phyloP scores from a whole-genome alignment of 2,329 filamentous ascomycete species.

The Talaromyces amestolkiae region DNA sequence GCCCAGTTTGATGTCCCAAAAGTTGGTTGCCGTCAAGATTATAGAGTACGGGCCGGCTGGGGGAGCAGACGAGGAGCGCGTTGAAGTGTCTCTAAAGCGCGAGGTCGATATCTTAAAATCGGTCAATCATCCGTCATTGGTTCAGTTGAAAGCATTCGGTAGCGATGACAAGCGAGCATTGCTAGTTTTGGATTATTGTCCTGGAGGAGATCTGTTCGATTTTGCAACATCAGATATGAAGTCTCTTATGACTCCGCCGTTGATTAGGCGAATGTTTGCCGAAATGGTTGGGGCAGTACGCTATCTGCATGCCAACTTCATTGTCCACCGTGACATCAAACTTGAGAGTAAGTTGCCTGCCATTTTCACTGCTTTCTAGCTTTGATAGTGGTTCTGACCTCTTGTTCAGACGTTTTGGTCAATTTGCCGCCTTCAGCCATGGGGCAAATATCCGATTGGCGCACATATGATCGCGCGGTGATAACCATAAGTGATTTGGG shows the following conservation, averaged over 20 bases:
- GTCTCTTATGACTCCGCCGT: constrained; percentile 59
- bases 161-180: constrained; percentile 79
- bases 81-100: constrained; percentile 89
- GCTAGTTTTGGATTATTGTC: constrained; percentile 84
- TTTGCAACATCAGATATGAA: constrained; percentile 72
- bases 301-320: constrained; percentile 79
- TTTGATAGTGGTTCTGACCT: constrained; percentile 22
- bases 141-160: constrained; percentile 88
- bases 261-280: constrained; percentile 83
- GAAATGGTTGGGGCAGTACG: constrained; percentile 81
- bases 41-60: constrained; percentile 93
- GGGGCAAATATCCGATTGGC: constrained; percentile 66
- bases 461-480: constrained; percentile 74
- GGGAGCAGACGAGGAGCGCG: constrained; percentile 85
- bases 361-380: constrained; percentile 11
- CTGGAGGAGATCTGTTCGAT: constrained; percentile 92
- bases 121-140: constrained; percentile 83
- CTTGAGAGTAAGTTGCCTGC: constrained; percentile 73
- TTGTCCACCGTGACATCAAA: constrained; percentile 97
- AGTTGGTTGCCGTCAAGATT: constrained; percentile 89
- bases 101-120: constrained; percentile 91
- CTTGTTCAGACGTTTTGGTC: constrained; percentile 73
- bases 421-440: constrained; percentile 72
- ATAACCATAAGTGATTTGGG: constrained; percentile 90
- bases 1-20: constrained; percentile 51